A percentile compares a stretch with the other conserved stretches of the same genome.
phyloP scores from a whole-genome alignment of 2,329 filamentous ascomycete genomes.

The Penicillium sp. region DNA sequence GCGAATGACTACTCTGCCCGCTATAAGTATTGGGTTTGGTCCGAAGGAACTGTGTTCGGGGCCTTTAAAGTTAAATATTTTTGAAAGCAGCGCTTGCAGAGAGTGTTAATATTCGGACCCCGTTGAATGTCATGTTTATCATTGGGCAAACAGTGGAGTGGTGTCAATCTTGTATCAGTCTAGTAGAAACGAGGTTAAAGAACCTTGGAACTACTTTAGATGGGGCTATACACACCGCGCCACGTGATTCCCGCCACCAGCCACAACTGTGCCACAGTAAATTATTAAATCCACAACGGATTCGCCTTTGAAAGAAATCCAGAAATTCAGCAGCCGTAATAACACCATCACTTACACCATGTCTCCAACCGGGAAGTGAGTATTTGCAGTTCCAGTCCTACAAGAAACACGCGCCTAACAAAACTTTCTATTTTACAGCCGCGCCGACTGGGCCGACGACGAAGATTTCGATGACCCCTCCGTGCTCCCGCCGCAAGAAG shows the following conservation, averaged over 20 bases:
- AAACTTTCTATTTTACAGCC: conserved; percentile 32
- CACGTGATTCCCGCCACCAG: conserved; percentile 23
- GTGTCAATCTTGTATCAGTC: no score
- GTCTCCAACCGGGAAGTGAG: conserved; percentile 43
- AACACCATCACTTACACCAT: conserved; percentile 31
- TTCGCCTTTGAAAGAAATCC: conserved; percentile 33
- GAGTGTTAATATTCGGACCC: no score
- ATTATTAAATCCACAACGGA: conserved; percentile 39
- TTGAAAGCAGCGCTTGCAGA: no score
- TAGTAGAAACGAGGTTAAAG: not conserved
- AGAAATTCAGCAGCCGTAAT: conserved; percentile 32
- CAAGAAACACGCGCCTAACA: conserved; percentile 11
- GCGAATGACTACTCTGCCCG: no score
- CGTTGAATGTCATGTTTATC: no score
- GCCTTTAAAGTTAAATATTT: no score
- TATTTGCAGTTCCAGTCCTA: conserved; percentile 5
- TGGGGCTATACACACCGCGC: not conserved
- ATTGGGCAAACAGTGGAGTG: no score
- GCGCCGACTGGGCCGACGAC: conserved; percentile 89
- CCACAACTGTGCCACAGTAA: conserved; percentile 31
- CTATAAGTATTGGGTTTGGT: no score
- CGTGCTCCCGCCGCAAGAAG: conserved; percentile 73
- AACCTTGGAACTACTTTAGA: not conserved
- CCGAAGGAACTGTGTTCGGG: no score
- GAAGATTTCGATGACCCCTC: conserved; percentile 76